Evolutionary conservation across 1,139 yeast species (phyloP), one percentile per base, ranked within the genome.

Genomic region (Yarrowia galli): DNA sequence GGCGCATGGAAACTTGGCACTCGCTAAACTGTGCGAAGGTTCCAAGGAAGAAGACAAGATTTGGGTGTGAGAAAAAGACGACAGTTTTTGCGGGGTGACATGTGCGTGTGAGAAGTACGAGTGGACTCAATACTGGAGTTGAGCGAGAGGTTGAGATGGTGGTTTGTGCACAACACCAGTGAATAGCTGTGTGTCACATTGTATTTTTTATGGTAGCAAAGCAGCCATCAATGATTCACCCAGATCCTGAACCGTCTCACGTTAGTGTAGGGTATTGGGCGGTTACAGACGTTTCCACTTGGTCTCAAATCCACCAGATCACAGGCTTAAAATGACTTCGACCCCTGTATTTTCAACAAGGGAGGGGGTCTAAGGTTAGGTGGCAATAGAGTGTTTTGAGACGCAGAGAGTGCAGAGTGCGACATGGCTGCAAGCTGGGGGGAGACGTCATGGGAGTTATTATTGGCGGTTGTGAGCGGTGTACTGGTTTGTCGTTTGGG

Each of bases 301-400:
- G 10, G 38, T 35, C 38, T 32, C 38, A 28, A 7, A 8, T 28
- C 10, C 7, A 7, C 32, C 32, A 5, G n/a, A n/a, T n/a, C n/a
- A n/a, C n/a, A n/a, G n/a, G 46, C 20, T 12, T 23, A 42, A 16
- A 42, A 18, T 12, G 23, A 42, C 23, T 10, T 18, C 4, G 35
- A 46, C 51, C 51, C 56, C 56, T 35, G 40, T 49, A 35, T 32
- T 16, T 16, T 13, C 25, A 36, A 53, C 58, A 53, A 53, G 58
- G 58, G 58, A 15, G 42, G 15, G 8, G 28, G 32, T 28, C 9
- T 5, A 16, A 53, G 36, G 58, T 36, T 53, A 36, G 43, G 2
- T 6, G 40, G 25, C 15, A 15, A 20, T 53, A 53, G 43, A 53
- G 32, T 28, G 8, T 5, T 10, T n/a, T 10, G 9, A 28, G 32